Evolutionary conservation across 805 yeast genomes (phyloP).

Genomic region (Gaillardinia entomophila): DNA sequence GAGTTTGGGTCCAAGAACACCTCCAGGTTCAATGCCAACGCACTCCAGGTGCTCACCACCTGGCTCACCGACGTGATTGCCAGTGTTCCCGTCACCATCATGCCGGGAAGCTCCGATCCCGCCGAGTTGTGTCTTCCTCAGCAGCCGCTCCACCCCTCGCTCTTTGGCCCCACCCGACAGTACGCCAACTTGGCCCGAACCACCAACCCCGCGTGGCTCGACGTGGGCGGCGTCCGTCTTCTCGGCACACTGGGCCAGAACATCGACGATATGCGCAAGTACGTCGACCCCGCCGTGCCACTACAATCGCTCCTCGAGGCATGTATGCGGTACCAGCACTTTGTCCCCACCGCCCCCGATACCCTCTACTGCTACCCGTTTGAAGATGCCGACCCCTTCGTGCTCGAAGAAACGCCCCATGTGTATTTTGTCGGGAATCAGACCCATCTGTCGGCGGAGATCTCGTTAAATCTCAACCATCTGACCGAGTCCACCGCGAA

Average conservation of each 20-base stretch:
- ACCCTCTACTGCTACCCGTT: conserved; percentile 89
- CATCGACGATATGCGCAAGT: conserved; percentile 69
- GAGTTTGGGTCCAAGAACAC: conserved; percentile 47
- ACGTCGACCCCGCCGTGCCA: conserved; percentile 36
- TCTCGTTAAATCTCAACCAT: too few species aligned
- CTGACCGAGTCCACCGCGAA: too few species aligned
- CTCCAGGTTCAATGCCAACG: conserved; percentile 44
- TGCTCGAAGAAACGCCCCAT: conserved; percentile 75
- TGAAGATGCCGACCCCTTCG: conserved; percentile 71
- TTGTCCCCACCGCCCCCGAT: conserved; percentile 94
- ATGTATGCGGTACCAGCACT: conserved; percentile 76
- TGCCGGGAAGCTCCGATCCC: conserved; percentile 88
- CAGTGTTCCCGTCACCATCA: conserved; percentile 62
- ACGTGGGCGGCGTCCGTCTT: conserved; percentile 48
- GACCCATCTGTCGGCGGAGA: too few species aligned
- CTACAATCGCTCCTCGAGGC: conserved; percentile 47
- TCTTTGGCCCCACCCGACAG: conserved; percentile 46
- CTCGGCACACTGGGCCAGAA: conserved; percentile 85
- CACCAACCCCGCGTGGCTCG: conserved; percentile 72
- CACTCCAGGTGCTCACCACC: conserved; percentile 52
- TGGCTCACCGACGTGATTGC: conserved; percentile 52
- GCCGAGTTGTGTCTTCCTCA: conserved; percentile 84
- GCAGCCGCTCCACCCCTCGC: conserved; percentile 77
- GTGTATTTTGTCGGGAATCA: conserved; percentile 87
- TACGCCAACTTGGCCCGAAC: conserved; percentile 29